Evolutionary conservation across 305 asterid genomes (phyloP).

Genomic region (Fraxinus nigra): DNA sequence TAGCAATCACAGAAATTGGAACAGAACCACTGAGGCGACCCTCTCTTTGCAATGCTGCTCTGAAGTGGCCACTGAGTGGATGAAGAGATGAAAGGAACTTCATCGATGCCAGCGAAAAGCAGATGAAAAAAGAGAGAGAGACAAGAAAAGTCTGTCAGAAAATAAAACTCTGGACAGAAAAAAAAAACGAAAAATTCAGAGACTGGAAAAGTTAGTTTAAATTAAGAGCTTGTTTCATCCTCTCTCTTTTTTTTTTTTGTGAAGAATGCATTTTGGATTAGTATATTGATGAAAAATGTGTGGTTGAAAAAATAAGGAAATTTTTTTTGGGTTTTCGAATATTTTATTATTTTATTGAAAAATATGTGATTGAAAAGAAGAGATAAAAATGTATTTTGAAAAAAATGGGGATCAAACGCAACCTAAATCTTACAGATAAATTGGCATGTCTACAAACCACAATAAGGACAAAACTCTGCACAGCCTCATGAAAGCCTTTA

Average conservation of each 20-base stretch:
- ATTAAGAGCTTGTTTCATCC: no score
- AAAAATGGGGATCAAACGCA: neutral
- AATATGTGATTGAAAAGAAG: neutral
- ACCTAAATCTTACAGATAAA: constrained; percentile 3
- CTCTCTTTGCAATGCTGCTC: constrained; percentile 69
- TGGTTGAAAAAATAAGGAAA: neutral
- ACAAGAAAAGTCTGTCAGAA: neutral
- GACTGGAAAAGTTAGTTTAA: neutral
- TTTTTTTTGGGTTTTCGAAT: no score
- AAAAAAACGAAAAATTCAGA: neutral
- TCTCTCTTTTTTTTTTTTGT: no score
- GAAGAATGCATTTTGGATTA: neutral
- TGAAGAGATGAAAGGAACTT: constrained; percentile 74
- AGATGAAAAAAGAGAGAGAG: neutral
- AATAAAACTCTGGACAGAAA: neutral
- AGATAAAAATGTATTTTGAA: neutral
- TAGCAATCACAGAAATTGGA: constrained; percentile 72
- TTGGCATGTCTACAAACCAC: constrained; percentile 11
- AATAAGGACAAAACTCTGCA: neutral
- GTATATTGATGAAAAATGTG: neutral
- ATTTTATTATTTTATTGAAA: no score
- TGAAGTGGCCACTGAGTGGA: constrained; percentile 87
- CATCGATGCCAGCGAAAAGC: constrained; percentile 29
- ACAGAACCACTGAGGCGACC: constrained; percentile 56
- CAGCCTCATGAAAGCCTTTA: neutral